A percentile compares a stretch with the other conserved stretches of the same genome.
These are phyloP conservation scores for Ustilaginoidea virens DNA, from an alignment of 2,329 filamentous ascomycete species.

Conservation along the genomic window DNA sequence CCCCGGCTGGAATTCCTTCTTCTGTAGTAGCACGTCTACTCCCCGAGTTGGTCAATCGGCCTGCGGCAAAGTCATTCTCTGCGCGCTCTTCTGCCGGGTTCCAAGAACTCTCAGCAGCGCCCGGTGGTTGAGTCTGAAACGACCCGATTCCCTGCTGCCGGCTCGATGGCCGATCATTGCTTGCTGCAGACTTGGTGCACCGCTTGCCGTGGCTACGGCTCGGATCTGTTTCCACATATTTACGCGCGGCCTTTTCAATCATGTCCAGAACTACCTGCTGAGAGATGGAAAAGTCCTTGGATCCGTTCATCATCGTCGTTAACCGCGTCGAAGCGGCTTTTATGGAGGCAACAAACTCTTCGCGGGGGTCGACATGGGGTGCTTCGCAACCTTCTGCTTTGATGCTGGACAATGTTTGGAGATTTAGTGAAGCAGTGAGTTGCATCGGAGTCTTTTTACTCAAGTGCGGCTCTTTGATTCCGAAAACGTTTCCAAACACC, in stretches of 20 bases:
- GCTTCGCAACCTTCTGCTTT: conserved; percentile 9
- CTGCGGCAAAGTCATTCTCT: too few relatives aligned
- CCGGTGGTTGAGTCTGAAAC: too few relatives aligned
- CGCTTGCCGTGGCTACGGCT: not conserved
- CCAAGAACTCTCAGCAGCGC: too few relatives aligned
- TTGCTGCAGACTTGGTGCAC: not conserved
- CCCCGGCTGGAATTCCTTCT: too few relatives aligned
- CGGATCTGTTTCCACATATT: conserved; percentile 26
- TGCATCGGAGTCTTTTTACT: conserved; percentile 19
- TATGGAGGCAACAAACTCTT: conserved; percentile 18
- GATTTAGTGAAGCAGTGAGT: conserved; percentile 9
- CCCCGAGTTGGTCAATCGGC: too few relatives aligned
- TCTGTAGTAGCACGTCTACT: too few relatives aligned
- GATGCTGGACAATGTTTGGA: conserved; percentile 6
- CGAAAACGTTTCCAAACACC: conserved; percentile 36
- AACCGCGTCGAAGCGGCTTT: conserved; percentile 26
- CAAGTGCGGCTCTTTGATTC: conserved; percentile 24
- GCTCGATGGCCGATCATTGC: too few relatives aligned
- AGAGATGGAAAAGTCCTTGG: conserved; percentile 14
- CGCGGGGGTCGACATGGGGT: conserved; percentile 11
- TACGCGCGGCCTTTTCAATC: conserved; percentile 33
- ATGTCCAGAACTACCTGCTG: conserved; percentile 33
- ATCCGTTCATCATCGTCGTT: conserved; percentile 24
- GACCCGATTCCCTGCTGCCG: too few relatives aligned
- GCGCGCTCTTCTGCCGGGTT: too few relatives aligned